Evolutionary conservation across 345 rosid species (phyloP), one percentile per base, ranked within the genome.

Genomic region (Eutrema heterophyllum): DNA sequence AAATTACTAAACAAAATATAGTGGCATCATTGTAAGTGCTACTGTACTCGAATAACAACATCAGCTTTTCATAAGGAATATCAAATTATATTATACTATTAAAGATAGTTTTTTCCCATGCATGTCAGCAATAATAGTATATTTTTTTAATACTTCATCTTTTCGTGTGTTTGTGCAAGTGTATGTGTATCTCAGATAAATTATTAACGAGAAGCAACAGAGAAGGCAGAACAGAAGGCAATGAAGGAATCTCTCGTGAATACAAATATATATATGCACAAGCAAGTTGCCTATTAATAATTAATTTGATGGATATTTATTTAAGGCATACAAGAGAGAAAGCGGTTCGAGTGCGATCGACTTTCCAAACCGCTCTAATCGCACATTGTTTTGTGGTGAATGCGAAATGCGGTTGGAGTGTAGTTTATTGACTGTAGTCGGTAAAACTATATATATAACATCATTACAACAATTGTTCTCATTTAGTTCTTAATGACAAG

Each of bases 41-140:
- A 67, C 38, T 56, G 59, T 35, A 32, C 35, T 5, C 50, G 1
- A 21, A 57, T 15, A 55, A 55, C 11, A 18, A 15, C 59, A 66
- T 18, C 56, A 54, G 40, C 29, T 62, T 43, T 27, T 30, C 43
- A 8, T n/a, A 41, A 45, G 2, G 13, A 39, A 11, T 27, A 40
- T 54, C 11, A 57, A 44, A 56, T 21, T 56, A n/a, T 54, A 64
- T 35, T 9, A 3, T 4, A n/a, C n/a, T n/a, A 6, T 32, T 40
- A 9, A 24, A 64, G 4, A 48, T 38, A 12, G 26, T 12, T 48
- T 36, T 12, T 13, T 30, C 52, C 35, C 61, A 58, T 74, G 78
- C 61, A 50, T 58, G 68, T 49, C 66, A 32, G 67, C 78, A 72
- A 63, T 72, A 72, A 62, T 62, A 18, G 36, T 43, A 14, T 30